Evolutionary conservation across 768 basidiomycete species (phyloP), one percentile per base, ranked within the genome.

Genomic region (Tricholomella constricta): DNA sequence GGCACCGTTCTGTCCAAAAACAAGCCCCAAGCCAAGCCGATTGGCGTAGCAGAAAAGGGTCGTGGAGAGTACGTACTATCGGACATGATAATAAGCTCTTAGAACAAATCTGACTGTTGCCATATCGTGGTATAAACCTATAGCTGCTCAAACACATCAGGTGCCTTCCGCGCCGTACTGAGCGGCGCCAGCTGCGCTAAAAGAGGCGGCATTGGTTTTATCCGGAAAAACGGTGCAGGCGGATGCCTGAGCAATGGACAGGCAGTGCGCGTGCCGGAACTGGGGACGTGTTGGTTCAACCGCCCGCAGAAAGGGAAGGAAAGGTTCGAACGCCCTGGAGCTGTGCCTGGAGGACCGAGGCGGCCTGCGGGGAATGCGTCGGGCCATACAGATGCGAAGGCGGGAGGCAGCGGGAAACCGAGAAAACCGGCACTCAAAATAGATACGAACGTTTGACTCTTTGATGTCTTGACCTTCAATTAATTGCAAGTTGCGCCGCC

Each of bases 181-280:
- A 14, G 22, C 26, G 48, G 48, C 7, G 25, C 17, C 10, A 6
- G 7, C 25, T 49, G 48, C 26, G 48, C 48, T 22, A 3, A 29
- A 29, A 2, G 22, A n/a, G 48, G 48, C 9, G 48, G 48, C n/a
- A 40, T 49, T 31, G 43, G 48, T n/a, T 49, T 49, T 32, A 11
- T 26, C n/a, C 15, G 36, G n/a, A 36, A 49, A 7, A 44, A 14
- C 11, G 27, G 26, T 17, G 25, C n/a, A 19, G 48, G 48, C 9
- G 48, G 48, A 19, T 49, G 48, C 27, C 27, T 49, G 12, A 22
- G 14, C n/a, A 11, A 6, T n/a, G 26, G n/a, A 5, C 32, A 49
- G 23, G 15, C 29, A 20, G 26, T 6, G 12, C 19, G 15, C 8
- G 26, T 27, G 10, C 36, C 26, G 6, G 37, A 38, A 7, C 25